Evolutionary conservation across 2,329 filamentous ascomycete species (phyloP).

Genomic region (Curvularia eragrostidis): DNA sequence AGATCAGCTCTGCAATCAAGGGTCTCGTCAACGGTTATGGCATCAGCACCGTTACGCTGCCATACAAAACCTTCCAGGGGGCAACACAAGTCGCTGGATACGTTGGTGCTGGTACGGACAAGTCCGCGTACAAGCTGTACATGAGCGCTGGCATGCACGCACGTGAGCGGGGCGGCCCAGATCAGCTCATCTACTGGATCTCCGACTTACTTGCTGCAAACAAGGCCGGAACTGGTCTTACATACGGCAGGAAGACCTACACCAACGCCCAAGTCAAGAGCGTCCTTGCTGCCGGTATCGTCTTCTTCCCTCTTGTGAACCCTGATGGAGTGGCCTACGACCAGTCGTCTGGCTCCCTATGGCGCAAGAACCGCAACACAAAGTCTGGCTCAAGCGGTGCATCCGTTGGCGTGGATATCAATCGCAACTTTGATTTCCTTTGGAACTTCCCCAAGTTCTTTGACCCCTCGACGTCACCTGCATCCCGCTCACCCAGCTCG

Average conservation of each 20-base stretch:
- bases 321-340: slow-evolving; percentile 48
- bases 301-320: slow-evolving; percentile 55
- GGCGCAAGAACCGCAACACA: slow-evolving; percentile 49
- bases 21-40: slow-evolving; percentile 54
- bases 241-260: slow-evolving; percentile 61
- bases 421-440: slow-evolving; percentile 59
- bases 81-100: slow-evolving; percentile 51
- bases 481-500: slow-evolving; percentile 54
- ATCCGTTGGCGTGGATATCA: slow-evolving; percentile 44
- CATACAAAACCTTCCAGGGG: slow-evolving; percentile 55
- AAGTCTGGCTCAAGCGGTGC: slow-evolving; percentile 48
- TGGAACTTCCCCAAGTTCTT: slow-evolving; percentile 63
- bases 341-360: slow-evolving; percentile 41
- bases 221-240: slow-evolving; percentile 57
- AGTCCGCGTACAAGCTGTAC: slow-evolving; percentile 56
- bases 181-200: slow-evolving; percentile 65
- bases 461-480: slow-evolving; percentile 45
- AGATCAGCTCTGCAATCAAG: slow-evolving; percentile 55
- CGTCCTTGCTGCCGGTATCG: slow-evolving; percentile 61
- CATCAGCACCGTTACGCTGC: slow-evolving; percentile 53
- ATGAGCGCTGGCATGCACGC: slow-evolving; percentile 64
- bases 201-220: slow-evolving; percentile 63
- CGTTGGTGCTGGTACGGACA: slow-evolving; percentile 55
- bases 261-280: slow-evolving; percentile 60
- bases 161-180: slow-evolving; percentile 64